Evolutionary conservation across 2,329 filamentous ascomycete species (phyloP).

Genomic region (Colletotrichum tamarilloi): DNA sequence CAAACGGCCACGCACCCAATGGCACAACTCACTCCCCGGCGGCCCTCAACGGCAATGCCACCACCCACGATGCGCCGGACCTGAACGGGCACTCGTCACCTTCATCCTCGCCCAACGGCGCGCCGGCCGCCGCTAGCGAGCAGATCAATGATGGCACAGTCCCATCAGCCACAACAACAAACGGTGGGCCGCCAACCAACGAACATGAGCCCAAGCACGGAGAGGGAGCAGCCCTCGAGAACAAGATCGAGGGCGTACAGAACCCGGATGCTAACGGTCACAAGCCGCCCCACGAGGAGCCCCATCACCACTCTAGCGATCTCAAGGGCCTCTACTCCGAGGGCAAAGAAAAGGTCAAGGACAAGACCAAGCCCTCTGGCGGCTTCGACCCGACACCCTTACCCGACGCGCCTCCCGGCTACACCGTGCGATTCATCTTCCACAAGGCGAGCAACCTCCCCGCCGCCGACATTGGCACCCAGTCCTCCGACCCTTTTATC

Average conservation of each 20-base stretch:
- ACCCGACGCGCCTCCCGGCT: constrained; percentile 79
- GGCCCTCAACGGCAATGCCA: background rate
- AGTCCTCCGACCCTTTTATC: constrained; percentile 87
- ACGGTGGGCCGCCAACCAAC: constrained; percentile 30
- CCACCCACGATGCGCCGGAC: background rate
- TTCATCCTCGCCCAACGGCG: background rate
- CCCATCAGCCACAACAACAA: constrained; percentile 23
- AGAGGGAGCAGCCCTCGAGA: constrained; percentile 24
- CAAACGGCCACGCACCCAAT: background rate
- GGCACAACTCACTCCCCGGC: background rate
- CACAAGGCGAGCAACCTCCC: constrained; percentile 85
- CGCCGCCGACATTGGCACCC: constrained; percentile 79
- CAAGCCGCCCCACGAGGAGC: constrained; percentile 29
- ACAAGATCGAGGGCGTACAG: constrained; percentile 29
- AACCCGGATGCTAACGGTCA: constrained; percentile 34
- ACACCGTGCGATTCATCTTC: constrained; percentile 87
- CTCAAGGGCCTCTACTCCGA: constrained; percentile 49
- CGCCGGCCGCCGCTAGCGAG: background rate
- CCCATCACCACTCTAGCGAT: constrained; percentile 38
- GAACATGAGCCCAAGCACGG: constrained; percentile 5
- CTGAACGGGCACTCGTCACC: constrained; percentile 6
- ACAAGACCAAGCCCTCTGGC: constrained; percentile 69
- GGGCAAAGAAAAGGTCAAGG: constrained; percentile 52
- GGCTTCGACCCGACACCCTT: constrained; percentile 85
- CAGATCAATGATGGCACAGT: constrained; percentile 16